These are phyloP conservation scores for Pleurotus djamor DNA, from an alignment of 768 basidiomycete species.

Conservation along the genomic window DNA sequence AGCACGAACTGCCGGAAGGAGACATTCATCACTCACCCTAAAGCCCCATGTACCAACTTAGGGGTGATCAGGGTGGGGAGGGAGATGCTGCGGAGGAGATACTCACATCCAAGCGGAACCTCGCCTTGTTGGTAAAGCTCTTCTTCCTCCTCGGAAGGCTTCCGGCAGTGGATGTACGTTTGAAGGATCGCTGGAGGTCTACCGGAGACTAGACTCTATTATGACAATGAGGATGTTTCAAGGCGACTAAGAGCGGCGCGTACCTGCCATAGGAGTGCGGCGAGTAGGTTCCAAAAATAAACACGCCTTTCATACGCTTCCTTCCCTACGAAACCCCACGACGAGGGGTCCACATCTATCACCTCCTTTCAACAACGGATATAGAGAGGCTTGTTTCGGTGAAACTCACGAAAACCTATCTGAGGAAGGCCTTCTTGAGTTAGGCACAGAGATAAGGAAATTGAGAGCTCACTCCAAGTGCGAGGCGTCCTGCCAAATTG, in stretches of 20 bases:
- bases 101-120: conserved; percentile 43
- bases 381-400: background rate
- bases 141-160: conserved; percentile 47
- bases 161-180: conserved; percentile 40
- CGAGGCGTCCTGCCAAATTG: conserved; percentile 45
- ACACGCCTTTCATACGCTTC: conserved; percentile 52
- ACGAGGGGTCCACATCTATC: conserved; percentile 47
- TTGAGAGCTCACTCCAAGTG: conserved; percentile 35
- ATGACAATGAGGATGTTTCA: background rate
- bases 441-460: conserved; percentile 3
- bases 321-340: conserved; percentile 47
- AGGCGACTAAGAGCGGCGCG: conserved; percentile 7
- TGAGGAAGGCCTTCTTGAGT: conserved; percentile 10
- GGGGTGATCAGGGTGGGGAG: conserved; percentile 2
- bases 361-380: too few relatives aligned
- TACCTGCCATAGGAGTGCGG: conserved; percentile 51
- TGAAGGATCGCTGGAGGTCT: conserved; percentile 43
- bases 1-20: conserved; percentile 38
- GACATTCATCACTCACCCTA: conserved; percentile 34
- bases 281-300: conserved; percentile 55
- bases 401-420: conserved; percentile 42
- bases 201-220: conserved; percentile 44
- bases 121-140: conserved; percentile 37
- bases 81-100: background rate
- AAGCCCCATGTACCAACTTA: conserved; percentile 50